A percentile compares a stretch with the other conserved stretches of the same genome.
These are phyloP conservation scores for Puccinia horiana DNA, from an alignment of 1,284 basidiomycete genomes.

Conservation along the genomic window DNA sequence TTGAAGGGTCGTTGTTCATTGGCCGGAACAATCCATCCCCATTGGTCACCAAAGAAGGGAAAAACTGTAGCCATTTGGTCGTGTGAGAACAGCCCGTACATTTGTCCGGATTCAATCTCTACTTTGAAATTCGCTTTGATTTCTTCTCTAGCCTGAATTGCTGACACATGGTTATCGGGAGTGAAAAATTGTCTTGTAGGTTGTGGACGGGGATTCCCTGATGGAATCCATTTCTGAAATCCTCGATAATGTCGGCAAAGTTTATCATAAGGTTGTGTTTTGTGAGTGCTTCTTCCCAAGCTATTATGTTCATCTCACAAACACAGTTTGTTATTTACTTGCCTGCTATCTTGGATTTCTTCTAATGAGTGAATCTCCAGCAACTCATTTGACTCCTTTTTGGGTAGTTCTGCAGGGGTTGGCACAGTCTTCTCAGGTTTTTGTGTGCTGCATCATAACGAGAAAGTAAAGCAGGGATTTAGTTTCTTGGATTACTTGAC, in stretches of 20 bases:
- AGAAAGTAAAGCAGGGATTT: too few species aligned
- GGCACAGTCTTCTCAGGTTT: too few species aligned
- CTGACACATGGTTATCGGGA: not conserved
- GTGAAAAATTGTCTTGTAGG: not conserved
- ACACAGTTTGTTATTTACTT: too few species aligned
- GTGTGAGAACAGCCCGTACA: not conserved
- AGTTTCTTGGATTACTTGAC: too few species aligned
- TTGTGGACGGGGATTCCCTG: not conserved
- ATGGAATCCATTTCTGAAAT: not conserved
- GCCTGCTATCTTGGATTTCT: too few species aligned
- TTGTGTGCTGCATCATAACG: too few species aligned
- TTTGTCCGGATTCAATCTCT: not conserved
- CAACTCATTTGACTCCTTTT: too few species aligned
- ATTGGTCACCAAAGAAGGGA: too few species aligned
- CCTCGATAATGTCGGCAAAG: too few species aligned
- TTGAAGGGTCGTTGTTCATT: slow-evolving; percentile 2
- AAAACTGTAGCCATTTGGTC: too few species aligned
- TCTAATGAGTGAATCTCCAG: too few species aligned
- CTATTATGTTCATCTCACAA: not conserved
- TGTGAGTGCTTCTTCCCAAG: not conserved
- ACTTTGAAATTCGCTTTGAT: not conserved
- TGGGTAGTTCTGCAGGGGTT: too few species aligned
- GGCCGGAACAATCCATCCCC: slow-evolving; percentile 13
- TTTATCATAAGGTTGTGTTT: not conserved
- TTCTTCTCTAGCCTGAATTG: not conserved